phyloP scores from a whole-genome alignment of 768 basidiomycete genomes.

The Amanita phalloides region DNA sequence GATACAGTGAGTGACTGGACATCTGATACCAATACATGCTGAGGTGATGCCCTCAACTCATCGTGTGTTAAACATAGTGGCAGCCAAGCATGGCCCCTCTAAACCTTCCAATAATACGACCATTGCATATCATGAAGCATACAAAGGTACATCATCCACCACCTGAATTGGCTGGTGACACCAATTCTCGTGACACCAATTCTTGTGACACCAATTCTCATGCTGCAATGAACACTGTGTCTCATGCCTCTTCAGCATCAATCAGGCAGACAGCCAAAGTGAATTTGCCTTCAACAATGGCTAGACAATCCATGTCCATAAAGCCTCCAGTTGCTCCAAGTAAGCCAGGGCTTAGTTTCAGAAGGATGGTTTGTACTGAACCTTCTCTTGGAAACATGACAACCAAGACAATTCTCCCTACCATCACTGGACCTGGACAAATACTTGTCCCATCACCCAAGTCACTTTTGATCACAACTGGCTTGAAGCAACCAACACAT shows the following conservation, averaged over 20 bases:
- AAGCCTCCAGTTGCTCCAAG: background rate
- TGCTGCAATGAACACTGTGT: background rate
- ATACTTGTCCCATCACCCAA: background rate
- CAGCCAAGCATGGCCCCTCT: slow-evolving; percentile 11
- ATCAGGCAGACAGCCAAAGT: background rate
- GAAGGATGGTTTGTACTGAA: slow-evolving; percentile 21
- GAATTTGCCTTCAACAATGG: background rate
- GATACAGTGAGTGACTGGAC: background rate
- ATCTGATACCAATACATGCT: background rate
- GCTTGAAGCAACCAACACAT: slow-evolving; percentile 14
- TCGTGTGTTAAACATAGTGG: slow-evolving; percentile 3
- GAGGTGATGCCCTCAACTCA: background rate
- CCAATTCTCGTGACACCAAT: too few relatives aligned
- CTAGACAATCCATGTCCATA: background rate
- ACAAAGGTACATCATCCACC: slow-evolving; percentile 8
- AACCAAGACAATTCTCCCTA: background rate
- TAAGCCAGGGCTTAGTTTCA: slow-evolving; percentile 19
- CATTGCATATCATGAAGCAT: slow-evolving; percentile 39
- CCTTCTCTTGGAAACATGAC: slow-evolving; percentile 1
- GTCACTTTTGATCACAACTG: slow-evolving; percentile 7
- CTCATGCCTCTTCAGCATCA: background rate
- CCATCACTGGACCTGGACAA: slow-evolving; percentile 2
- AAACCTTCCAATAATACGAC: slow-evolving; percentile 31
- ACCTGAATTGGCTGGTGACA: slow-evolving; percentile 7
- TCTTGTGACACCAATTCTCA: background rate